These are phyloP conservation scores for Auricularia cornea DNA, from an alignment of 768 basidiomycete genomes.

Conservation along the genomic window DNA sequence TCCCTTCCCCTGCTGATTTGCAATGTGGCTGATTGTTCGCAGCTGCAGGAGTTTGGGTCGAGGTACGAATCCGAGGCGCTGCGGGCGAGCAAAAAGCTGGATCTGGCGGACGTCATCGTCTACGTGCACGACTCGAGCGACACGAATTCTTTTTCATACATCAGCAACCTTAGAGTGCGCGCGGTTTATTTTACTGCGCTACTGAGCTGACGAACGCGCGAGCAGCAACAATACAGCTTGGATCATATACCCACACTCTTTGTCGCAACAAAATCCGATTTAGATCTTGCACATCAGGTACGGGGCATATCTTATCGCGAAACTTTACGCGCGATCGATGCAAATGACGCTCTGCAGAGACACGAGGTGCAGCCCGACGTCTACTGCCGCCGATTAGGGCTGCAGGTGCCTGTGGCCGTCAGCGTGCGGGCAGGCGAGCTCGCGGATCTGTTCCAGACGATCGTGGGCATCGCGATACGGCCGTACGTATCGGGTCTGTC, in stretches of 20 bases:
- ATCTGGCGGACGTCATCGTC: slow-evolving; percentile 87
- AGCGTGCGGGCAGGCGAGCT: slow-evolving; percentile 80
- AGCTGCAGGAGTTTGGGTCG: slow-evolving; percentile 97
- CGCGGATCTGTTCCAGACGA: slow-evolving; percentile 81
- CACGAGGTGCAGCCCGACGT: slow-evolving; percentile 99
- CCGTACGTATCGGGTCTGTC: slow-evolving; percentile 46
- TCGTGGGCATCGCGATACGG: slow-evolving; percentile 76
- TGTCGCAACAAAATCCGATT: slow-evolving; percentile 97
- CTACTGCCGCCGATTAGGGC: slow-evolving; percentile 78
- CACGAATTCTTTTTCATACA: slow-evolving; percentile 97
- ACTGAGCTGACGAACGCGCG: too few species aligned
- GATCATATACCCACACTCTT: slow-evolving; percentile 94
- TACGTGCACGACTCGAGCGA: slow-evolving; percentile 98
- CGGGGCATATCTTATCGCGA: slow-evolving; percentile 13
- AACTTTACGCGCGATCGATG: not conserved
- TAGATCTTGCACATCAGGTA: slow-evolving; percentile 92
- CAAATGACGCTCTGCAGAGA: slow-evolving; percentile 39
- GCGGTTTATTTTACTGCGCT: not conserved
- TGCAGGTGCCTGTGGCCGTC: slow-evolving; percentile 93
- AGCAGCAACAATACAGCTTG: slow-evolving; percentile 91
- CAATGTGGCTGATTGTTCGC: slow-evolving; percentile 9
- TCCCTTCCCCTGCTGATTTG: slow-evolving; percentile 1
- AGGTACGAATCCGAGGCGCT: slow-evolving; percentile 89
- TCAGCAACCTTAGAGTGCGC: slow-evolving; percentile 83
- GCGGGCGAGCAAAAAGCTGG: slow-evolving; percentile 83